These are phyloP conservation scores for Chrysosporium queenslandicum DNA, from an alignment of 2,329 filamentous ascomycete genomes.

Conservation along the genomic window DNA sequence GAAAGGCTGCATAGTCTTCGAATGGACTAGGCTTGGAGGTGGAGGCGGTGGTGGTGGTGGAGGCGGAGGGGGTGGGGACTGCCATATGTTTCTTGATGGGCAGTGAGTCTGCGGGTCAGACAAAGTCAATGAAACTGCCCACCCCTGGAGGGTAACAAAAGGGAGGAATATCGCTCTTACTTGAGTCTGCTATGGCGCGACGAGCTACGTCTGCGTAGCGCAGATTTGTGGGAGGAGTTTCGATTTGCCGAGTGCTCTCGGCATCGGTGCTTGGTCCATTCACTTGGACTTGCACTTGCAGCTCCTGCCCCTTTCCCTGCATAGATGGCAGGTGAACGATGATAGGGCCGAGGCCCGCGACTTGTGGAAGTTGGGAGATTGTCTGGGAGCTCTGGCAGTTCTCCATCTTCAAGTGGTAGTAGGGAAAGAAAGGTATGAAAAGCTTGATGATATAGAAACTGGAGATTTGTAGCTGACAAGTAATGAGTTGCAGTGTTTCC, in stretches of 20 bases:
- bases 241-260: neutral
- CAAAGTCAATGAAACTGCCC: neutral
- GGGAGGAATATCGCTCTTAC: neutral
- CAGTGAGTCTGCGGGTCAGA: neutral
- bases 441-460: neutral
- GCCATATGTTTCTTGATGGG: neutral
- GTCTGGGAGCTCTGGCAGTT: neutral
- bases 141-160: neutral
- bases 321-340: neutral
- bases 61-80: no score
- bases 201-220: slow-evolving; percentile 2
- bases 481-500: neutral
- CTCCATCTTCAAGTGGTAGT: neutral
- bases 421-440: neutral
- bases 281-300: neutral
- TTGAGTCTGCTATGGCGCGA: neutral
- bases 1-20: neutral
- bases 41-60: no score
- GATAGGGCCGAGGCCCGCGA: neutral
- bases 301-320: neutral
- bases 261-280: neutral
- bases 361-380: neutral
- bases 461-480: neutral
- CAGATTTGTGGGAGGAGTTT: neutral
- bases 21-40: neutral